phyloP scores from a whole-genome alignment of 2,329 filamentous ascomycete species.

The Sporothrix euskadiensis region DNA sequence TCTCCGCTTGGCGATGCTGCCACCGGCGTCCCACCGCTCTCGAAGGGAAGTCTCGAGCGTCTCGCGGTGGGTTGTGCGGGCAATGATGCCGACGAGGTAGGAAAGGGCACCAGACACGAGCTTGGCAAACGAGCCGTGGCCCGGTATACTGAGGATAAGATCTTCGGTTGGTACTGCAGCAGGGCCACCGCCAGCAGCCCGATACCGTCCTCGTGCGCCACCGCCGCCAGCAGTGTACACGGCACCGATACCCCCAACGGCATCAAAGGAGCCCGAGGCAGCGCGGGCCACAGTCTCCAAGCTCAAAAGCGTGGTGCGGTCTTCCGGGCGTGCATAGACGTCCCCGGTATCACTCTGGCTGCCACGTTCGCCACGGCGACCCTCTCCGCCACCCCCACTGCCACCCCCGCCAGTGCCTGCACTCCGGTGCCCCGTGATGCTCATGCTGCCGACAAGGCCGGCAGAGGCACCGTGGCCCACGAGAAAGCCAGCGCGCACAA shows the following conservation, averaged over 20 bases:
- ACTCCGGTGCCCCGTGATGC: conserved; percentile 35
- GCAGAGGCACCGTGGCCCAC: conserved; percentile 48
- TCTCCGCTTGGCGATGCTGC: conserved; percentile 36
- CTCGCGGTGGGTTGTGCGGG: conserved; percentile 62
- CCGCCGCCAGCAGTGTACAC: conserved; percentile 64
- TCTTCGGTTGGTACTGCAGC: conserved; percentile 33
- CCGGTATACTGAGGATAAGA: conserved; percentile 64
- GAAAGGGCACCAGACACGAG: conserved; percentile 61
- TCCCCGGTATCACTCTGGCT: conserved; percentile 36
- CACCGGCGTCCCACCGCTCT: conserved; percentile 70
- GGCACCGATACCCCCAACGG: conserved; percentile 68
- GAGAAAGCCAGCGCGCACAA: conserved; percentile 68
- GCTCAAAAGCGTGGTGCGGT: conserved; percentile 58
- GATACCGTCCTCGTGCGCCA: conserved; percentile 40
- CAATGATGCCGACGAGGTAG: conserved; percentile 61
- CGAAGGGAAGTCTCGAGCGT: conserved; percentile 61
- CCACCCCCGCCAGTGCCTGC: conserved; percentile 35
- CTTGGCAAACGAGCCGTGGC: conserved; percentile 67
- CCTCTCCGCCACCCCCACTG: conserved; percentile 33
- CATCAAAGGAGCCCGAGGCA: conserved; percentile 66
- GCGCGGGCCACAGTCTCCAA: conserved; percentile 64
- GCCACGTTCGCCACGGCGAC: background rate
- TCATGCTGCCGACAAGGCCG: conserved; percentile 21
- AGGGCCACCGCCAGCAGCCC: background rate
- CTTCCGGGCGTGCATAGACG: conserved; percentile 52